Base-by-base conservation (phyloP, 805 yeast species). In the Brettanomyces bruxellensis region DNA sequence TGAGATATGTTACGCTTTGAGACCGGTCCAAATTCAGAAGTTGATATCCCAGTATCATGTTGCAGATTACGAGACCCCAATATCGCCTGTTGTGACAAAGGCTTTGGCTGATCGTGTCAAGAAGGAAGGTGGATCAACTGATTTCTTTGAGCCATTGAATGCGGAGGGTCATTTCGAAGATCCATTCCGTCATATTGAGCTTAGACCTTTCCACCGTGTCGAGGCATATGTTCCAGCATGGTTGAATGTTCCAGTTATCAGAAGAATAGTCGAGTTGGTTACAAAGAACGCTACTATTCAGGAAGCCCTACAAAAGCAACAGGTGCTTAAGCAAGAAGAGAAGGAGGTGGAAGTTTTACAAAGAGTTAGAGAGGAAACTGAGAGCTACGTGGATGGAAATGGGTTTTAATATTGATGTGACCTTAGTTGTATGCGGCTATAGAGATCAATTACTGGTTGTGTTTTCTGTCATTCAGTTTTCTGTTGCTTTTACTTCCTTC, bases 171-270 rank as follows among this genome's bases (percentile, higher is more conserved):
- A 84, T 57, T 84, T 85, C 58, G 83, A 83, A 49, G 95, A 86
- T 68, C 95, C 95, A 53, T 86, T 85, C 64, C 79, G 88, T 68
- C 73, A 73, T 48, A 81, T 84, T 46, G 81, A 75, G 44, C 75
- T 84, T 41, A 74, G 93, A 61, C 89, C 89, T 47, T 86, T 86
- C 75, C 73, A 85, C 59, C 70, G 86, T 60, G 82, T 83, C 56
- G 88, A 86, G 69, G 89, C 95, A 14, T 93, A 90, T 60, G 91
- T 93, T 51, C 99, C 99, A 37, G 90, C 95, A 1, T 86, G 95
- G 86, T 71, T 93, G 67, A 86, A 83, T 55, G 78, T 90, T 53
- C 98, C 98, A 40, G 82, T 78, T 38, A 82, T 95, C 35, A 84
- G 95, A 70, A 76, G 93, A 65, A 80, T 93, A 42, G 86, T 90